Evolutionary conservation across 139 green algal species (phyloP), one percentile per base, ranked within the genome.

Genomic region (Trebouxia sp.): DNA sequence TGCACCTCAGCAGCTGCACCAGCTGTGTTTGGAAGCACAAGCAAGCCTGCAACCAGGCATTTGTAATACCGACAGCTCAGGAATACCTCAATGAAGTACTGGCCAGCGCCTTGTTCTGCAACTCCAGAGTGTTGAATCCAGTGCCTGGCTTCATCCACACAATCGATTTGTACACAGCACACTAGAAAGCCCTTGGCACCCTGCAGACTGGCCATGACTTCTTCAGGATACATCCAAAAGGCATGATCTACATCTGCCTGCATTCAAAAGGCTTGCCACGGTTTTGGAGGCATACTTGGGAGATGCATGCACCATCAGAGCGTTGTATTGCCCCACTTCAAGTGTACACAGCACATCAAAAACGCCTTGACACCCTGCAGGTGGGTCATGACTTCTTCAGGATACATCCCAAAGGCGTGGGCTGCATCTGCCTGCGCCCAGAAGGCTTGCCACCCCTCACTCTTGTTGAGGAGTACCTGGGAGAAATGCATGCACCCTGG

Each of bases 201-300:
- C n/a, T 38, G 28, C 83, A 90, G 83, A 84, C 88, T 0, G 93
- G 93, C 35, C 89, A 88, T 76, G 84, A 90, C 56, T 97, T 94
- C 83, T 98, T 97, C 90, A 75, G 93, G 26, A 41, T 97, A 30
- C 93, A 97, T 82, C 93, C 94, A 26, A 98, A 97, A 83, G 93
- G 94, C 30, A 77, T 88, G 11, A 93, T 93, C 37, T 70, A 96
- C 5, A 65, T 96, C 28, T 96, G 92, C 86, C 42, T 38, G 30
- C 76, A 88, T 8, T 30, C 72, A 9, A 92, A 53, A 5, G 94
- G 94, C 6, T 50, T 98, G 37, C 55, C 85, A 95, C 91, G 5
- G 95, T 98, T 80, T 89, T 98, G 17, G 88, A 97, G 78, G 91
- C 97, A 86, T 98, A 98, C 83, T 81, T 98, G 56, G 95, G 95